These are phyloP conservation scores for Porphyra umbilicalis DNA, from an alignment of 31 red algal genomes.

Conservation along the genomic window DNA sequence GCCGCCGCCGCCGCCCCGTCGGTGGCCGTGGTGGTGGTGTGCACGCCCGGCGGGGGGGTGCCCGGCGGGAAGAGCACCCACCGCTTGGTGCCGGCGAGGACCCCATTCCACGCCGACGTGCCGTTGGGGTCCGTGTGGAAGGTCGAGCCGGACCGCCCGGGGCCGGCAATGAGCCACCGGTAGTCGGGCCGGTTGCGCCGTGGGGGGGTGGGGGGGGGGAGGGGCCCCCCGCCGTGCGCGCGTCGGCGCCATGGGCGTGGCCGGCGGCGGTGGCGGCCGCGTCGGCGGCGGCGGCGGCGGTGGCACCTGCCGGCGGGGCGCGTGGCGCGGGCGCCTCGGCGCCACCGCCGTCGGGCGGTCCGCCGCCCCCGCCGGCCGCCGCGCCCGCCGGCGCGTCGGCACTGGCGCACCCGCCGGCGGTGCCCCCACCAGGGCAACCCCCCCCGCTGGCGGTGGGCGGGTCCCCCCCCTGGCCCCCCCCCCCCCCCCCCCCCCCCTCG, in stretches of 20 bases:
- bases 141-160: constrained; percentile 29
- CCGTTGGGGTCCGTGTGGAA: constrained; percentile 67
- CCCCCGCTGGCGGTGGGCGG: neutral
- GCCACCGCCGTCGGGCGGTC: too few relatives aligned
- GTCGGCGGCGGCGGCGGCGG: too few relatives aligned
- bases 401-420: too few relatives aligned
- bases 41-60: constrained; percentile 41
- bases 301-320: too few relatives aligned
- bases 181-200: constrained; percentile 29
- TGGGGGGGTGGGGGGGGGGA: neutral
- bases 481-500: neutral
- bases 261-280: too few relatives aligned
- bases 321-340: too few relatives aligned
- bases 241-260: neutral
- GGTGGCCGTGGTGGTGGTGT: neutral
- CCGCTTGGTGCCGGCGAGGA: constrained; percentile 37
- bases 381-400: too few relatives aligned
- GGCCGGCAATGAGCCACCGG: constrained; percentile 63
- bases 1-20: neutral
- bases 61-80: constrained; percentile 66
- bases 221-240: too few relatives aligned
- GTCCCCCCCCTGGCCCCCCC: too few relatives aligned
- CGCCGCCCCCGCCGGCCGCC: too few relatives aligned
- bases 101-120: constrained; percentile 69
- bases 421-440: neutral